Percentiles rank a stretch among this genome's conserved stretches.
phyloP scores from a whole-genome alignment of 495 filamentous ascomycete genomes.

The Aspergillus conjunctus region DNA sequence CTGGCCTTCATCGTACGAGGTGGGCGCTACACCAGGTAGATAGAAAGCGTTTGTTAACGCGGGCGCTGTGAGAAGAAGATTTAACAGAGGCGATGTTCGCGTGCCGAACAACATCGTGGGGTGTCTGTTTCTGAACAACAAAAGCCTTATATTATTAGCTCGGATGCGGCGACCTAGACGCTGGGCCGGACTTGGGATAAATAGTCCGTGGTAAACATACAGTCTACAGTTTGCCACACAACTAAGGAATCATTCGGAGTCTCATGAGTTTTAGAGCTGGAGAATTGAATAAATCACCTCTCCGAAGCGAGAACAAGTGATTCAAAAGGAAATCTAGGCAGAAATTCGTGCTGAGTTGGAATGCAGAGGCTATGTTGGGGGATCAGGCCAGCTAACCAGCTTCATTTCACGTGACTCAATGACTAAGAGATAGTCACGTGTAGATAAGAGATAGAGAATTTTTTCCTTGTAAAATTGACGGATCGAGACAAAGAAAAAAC shows the following conservation, averaged over 20 bases:
- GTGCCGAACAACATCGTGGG: slow-evolving; percentile 45
- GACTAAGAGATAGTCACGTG: slow-evolving; percentile 35
- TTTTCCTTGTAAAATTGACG: slow-evolving; percentile 25
- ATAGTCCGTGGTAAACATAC: slow-evolving; percentile 15
- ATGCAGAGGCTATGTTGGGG: neutral
- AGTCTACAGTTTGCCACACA: slow-evolving; percentile 27
- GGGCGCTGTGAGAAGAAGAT: slow-evolving; percentile 37
- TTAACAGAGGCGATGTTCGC: slow-evolving; percentile 32
- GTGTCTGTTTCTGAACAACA: slow-evolving; percentile 15
- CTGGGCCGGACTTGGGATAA: slow-evolving; percentile 18
- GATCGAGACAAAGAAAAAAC: slow-evolving; percentile 3
- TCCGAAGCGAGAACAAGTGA: neutral
- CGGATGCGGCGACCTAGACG: slow-evolving; percentile 10
- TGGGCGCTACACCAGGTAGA: slow-evolving; percentile 94
- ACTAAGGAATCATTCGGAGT: slow-evolving; percentile 12
- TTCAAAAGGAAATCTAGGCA: neutral
- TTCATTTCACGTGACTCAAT: slow-evolving; percentile 26
- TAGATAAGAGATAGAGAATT: slow-evolving; percentile 38
- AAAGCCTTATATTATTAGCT: slow-evolving; percentile 22
- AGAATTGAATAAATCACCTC: slow-evolving; percentile 1
- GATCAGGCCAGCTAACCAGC: slow-evolving; percentile 25
- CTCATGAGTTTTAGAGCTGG: slow-evolving; percentile 17
- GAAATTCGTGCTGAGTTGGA: slow-evolving; percentile 9
- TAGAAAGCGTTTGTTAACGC: slow-evolving; percentile 79
- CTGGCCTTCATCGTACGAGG: slow-evolving; percentile 75